phyloP scores from a whole-genome alignment of 2,329 filamentous ascomycete species.

The Cladosporium oxysporum region DNA sequence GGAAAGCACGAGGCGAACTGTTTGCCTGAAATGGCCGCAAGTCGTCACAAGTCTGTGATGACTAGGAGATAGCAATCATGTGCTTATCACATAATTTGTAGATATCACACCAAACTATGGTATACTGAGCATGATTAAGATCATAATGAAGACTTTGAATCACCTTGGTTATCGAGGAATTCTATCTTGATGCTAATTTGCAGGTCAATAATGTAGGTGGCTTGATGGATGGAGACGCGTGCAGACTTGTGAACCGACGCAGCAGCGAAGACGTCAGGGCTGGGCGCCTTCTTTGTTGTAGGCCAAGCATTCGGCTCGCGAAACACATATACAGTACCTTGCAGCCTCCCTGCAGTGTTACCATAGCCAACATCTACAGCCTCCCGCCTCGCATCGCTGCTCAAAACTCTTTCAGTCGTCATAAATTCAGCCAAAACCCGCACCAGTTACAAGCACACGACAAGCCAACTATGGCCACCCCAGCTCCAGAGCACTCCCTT shows the following conservation, averaged over 20 bases:
- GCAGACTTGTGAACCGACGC: background rate
- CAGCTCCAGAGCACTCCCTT: conserved; percentile 38
- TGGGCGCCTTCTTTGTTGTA: background rate
- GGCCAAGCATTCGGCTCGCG: background rate
- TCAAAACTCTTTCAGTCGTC: background rate
- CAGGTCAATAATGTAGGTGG: too few relatives aligned
- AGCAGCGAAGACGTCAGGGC: background rate
- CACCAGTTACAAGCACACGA: background rate
- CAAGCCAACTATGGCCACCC: background rate
- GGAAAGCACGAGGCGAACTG: background rate
- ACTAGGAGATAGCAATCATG: background rate
- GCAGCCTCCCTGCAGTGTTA: background rate
- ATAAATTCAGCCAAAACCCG: background rate
- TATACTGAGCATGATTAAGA: background rate
- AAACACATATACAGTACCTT: background rate
- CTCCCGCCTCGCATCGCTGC: background rate
- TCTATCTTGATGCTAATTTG: background rate
- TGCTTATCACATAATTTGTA: too few relatives aligned
- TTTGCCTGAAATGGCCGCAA: background rate
- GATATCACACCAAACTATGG: background rate
- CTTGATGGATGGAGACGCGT: background rate
- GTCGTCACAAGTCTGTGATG: background rate
- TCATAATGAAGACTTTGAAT: too few relatives aligned
- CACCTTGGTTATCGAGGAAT: too few relatives aligned
- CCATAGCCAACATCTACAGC: background rate